A percentile compares a stretch with the other conserved stretches of the same genome.
These are phyloP conservation scores for Eutrema salsugineum DNA, from an alignment of 441 rosid genomes.

Conservation along the genomic window DNA sequence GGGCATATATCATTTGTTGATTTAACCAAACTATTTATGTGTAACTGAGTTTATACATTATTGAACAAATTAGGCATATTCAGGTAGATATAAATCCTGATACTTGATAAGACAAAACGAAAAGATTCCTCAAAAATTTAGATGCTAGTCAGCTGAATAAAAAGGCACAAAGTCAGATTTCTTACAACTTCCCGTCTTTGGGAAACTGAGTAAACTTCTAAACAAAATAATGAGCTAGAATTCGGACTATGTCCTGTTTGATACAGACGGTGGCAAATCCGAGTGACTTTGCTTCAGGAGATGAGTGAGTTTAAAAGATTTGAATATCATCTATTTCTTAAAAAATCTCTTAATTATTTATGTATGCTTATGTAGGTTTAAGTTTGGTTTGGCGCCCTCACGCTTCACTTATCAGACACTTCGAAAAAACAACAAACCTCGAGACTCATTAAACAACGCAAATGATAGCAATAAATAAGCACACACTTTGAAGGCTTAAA, in stretches of 20 bases:
- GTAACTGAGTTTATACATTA: not conserved
- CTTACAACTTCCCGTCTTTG: not conserved
- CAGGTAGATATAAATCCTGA: not conserved
- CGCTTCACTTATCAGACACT: not conserved
- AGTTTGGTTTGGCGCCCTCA: not conserved
- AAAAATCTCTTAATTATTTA: no score
- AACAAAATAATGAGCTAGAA: no score
- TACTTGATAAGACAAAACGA: not conserved
- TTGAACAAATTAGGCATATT: not conserved
- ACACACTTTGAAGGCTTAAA: slow-evolving; percentile 22
- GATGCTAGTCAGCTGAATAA: not conserved
- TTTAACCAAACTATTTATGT: not conserved
- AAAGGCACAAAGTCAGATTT: not conserved
- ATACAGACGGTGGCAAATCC: no score
- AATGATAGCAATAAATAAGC: slow-evolving; percentile 2
- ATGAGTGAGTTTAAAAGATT: not conserved
- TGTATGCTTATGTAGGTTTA: not conserved
- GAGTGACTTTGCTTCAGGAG: no score
- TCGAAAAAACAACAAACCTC: not conserved
- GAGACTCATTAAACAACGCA: not conserved
- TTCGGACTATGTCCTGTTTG: no score
- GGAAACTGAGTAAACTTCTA: no score
- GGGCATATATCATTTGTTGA: not conserved
- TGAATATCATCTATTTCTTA: not conserved
- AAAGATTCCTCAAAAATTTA: not conserved